Conservation (phyloP, 768 basidiomycete species). For the Polyporus arcularius region DNA sequence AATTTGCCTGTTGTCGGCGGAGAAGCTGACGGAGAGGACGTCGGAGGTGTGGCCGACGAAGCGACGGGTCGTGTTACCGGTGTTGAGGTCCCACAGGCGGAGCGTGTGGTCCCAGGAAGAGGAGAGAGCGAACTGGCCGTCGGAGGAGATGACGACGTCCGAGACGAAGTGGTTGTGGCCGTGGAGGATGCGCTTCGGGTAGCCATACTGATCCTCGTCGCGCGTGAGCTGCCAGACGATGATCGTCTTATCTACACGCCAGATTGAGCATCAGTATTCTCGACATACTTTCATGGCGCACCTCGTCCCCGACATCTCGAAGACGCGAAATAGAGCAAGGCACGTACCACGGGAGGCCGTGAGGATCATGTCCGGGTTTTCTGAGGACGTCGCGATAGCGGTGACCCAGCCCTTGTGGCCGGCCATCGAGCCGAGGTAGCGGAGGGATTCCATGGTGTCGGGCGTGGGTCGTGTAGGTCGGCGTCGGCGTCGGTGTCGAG, state of each 20-base stretch:
- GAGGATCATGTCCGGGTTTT: constrained; percentile 99
- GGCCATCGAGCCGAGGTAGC: constrained; percentile 87
- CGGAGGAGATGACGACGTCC: constrained; percentile 97
- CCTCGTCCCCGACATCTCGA: background rate
- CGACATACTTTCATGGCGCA: background rate
- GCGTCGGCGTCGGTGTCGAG: constrained; percentile 34
- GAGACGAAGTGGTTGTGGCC: constrained; percentile 99
- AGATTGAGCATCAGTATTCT: constrained; percentile 16
- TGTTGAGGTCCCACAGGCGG: constrained; percentile 99
- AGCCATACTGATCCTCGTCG: constrained; percentile 88
- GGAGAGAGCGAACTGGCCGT: constrained; percentile 98
- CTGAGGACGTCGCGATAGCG: constrained; percentile 95
- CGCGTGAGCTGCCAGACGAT: constrained; percentile 99
- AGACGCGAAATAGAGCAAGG: constrained; percentile 21
- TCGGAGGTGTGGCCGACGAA: constrained; percentile 99
- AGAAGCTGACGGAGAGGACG: constrained; percentile 98
- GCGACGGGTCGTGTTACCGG: constrained; percentile 90
- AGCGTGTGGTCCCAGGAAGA: constrained; percentile 99
- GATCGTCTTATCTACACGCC: constrained; percentile 89
- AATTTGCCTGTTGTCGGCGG: constrained; percentile 99
- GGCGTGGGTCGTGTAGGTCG: constrained; percentile 21
- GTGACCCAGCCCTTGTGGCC: constrained; percentile 99
- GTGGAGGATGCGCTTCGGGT: constrained; percentile 95
- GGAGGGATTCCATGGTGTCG: constrained; percentile 63
- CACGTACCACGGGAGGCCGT: constrained; percentile 92